Conservation (phyloP, 2,329 filamentous ascomycete species). For the Trichoderma pleuroti region DNA sequence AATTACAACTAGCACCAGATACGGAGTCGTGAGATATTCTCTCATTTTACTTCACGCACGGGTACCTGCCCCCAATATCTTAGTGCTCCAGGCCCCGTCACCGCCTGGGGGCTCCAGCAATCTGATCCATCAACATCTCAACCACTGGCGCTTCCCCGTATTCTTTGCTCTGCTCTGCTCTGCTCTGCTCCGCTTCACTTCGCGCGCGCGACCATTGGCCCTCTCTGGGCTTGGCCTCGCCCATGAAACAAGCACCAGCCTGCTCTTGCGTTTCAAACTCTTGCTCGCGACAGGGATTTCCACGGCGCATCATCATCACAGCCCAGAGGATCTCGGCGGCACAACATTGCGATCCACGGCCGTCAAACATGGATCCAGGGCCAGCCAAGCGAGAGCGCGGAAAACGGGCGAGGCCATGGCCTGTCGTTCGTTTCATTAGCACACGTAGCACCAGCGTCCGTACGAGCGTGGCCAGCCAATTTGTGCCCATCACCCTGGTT, state of each 20-base stretch:
- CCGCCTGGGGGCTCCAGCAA: conserved; percentile 7
- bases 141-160: conserved; percentile 8
- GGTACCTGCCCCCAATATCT: conserved; percentile 14
- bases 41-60: conserved; percentile 10
- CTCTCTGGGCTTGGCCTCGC: background rate
- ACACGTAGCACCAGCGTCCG: background rate
- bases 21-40: conserved; percentile 10
- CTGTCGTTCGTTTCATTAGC: conserved; percentile 12
- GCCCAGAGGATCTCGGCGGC: background rate
- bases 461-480: background rate
- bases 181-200: background rate
- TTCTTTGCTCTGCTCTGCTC: background rate
- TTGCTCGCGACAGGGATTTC: background rate
- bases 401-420: background rate
- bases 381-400: conserved; percentile 6
- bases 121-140: background rate
- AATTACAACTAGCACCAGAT: conserved; percentile 3
- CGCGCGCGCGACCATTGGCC: background rate
- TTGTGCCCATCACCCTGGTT: background rate
- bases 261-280: background rate
- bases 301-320: background rate
- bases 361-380: background rate
- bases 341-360: conserved; percentile 12
- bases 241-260: background rate
- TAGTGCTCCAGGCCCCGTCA: background rate